phyloP scores from a whole-genome alignment of 139 green algal species.

The Chlamydomonas sp. region DNA sequence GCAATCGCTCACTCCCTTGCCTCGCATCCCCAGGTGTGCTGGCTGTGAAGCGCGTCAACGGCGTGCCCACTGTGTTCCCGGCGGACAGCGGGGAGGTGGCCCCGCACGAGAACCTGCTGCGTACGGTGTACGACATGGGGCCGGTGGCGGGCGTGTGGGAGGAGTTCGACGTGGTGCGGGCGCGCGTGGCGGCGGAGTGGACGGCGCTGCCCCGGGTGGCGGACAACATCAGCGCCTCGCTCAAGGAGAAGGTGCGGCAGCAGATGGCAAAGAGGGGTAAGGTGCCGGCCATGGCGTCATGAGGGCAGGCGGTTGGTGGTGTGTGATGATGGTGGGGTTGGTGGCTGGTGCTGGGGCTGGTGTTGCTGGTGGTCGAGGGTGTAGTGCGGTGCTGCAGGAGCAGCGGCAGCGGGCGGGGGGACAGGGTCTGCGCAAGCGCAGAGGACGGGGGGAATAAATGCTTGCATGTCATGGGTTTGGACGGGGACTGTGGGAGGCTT shows the following conservation, averaged over 20 bases:
- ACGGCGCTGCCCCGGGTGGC: constrained; percentile 62
- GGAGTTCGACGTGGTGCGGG: constrained; percentile 70
- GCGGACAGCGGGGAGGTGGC: constrained; percentile 70
- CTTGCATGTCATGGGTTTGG: too few species aligned
- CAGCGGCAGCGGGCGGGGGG: too few species aligned
- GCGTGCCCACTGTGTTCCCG: constrained; percentile 84
- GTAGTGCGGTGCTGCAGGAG: too few species aligned
- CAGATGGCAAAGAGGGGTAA: constrained; percentile 55
- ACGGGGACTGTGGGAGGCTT: too few species aligned
- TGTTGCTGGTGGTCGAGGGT: too few species aligned
- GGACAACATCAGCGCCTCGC: constrained; percentile 61
- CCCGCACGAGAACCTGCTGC: constrained; percentile 73
- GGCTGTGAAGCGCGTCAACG: constrained; percentile 80
- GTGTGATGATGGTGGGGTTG: too few species aligned
- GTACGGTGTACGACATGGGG: constrained; percentile 79
- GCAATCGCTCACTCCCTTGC: background rate
- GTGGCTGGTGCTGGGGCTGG: too few species aligned
- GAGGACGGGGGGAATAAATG: too few species aligned
- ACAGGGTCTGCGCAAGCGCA: too few species aligned
- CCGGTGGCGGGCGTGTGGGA: constrained; percentile 75
- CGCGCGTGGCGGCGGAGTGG: constrained; percentile 77
- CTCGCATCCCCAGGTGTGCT: constrained; percentile 64
- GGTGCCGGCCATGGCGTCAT: constrained; percentile 18
- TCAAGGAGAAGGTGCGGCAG: constrained; percentile 72
- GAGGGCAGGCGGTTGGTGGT: background rate